A percentile compares a stretch with the other conserved stretches of the same genome.
Conservation (phyloP, 768 basidiomycete genomes). For the Suillus hirtellus region DNA sequence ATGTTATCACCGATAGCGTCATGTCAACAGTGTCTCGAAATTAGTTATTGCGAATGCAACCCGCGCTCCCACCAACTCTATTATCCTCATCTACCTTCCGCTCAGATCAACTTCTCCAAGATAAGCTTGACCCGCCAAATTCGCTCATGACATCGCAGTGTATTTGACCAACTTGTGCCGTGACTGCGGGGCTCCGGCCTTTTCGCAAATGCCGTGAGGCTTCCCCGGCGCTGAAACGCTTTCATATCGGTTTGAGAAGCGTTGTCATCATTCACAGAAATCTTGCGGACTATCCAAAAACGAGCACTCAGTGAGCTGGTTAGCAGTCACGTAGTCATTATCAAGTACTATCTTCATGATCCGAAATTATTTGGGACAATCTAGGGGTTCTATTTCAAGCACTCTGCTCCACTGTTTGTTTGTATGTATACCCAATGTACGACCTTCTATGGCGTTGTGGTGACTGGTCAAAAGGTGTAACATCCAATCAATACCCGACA, state of each 20-base stretch:
- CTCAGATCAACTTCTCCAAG: constrained; percentile 17
- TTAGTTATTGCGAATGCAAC: constrained; percentile 3
- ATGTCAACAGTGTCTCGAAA: constrained; percentile 7
- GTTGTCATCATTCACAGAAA: neutral
- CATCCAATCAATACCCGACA: constrained; percentile 3
- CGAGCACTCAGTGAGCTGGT: neutral
- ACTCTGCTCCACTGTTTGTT: constrained; percentile 1
- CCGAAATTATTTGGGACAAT: constrained; percentile 3
- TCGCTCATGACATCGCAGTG: neutral
- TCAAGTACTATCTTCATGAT: constrained; percentile 1
- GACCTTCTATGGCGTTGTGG: neutral
- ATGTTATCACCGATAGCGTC: constrained; percentile 9
- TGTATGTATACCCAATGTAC: neutral
- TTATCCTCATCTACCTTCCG: constrained; percentile 16
- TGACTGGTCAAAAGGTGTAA: neutral
- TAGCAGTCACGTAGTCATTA: constrained; percentile 1
- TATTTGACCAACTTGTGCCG: neutral
- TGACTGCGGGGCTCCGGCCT: neutral
- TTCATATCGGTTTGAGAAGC: neutral
- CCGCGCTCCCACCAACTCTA: constrained; percentile 13
- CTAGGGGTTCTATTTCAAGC: constrained; percentile 3
- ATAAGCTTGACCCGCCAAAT: constrained; percentile 14
- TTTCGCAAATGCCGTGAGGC: neutral
- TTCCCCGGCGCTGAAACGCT: neutral
- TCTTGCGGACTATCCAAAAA: neutral